Conservation (phyloP, 2,329 filamentous ascomycete genomes). For the Aspergillus sclerotialis region DNA sequence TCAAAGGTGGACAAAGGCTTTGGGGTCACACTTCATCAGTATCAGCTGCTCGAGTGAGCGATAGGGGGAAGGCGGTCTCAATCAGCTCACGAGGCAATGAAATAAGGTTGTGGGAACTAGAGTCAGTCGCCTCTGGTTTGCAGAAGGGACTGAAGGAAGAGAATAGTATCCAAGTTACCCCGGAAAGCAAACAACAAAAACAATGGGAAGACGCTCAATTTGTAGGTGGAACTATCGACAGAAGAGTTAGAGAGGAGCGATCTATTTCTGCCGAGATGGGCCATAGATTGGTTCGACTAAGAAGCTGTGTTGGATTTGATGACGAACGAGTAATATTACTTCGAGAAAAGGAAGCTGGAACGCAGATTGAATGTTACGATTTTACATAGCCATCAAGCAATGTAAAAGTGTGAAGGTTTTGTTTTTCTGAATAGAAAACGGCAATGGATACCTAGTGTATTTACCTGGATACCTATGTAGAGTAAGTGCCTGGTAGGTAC, state of each 20-base stretch:
- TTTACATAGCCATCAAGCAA: constrained; percentile 55
- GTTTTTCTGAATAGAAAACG: neutral
- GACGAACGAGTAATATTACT: constrained; percentile 87
- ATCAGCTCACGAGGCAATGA: constrained; percentile 73
- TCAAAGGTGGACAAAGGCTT: constrained; percentile 67
- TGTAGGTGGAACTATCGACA: constrained; percentile 5
- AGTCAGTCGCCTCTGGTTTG: constrained; percentile 54
- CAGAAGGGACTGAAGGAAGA: constrained; percentile 39
- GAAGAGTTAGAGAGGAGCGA: constrained; percentile 11
- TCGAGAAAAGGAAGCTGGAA: constrained; percentile 60
- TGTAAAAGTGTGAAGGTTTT: too few relatives aligned
- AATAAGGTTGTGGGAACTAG: constrained; percentile 82
- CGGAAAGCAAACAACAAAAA: constrained; percentile 24
- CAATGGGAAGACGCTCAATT: constrained; percentile 2
- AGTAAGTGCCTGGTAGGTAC: too few relatives aligned
- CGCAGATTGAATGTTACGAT: constrained; percentile 76
- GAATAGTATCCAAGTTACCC: constrained; percentile 48
- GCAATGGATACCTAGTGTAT: neutral
- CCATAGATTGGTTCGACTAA: constrained; percentile 37
- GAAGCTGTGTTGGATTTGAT: constrained; percentile 76
- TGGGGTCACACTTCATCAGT: constrained; percentile 93
- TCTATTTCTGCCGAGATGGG: constrained; percentile 27
- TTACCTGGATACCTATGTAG: neutral
- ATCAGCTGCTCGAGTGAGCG: constrained; percentile 75
- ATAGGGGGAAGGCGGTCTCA: constrained; percentile 82